Conservation (phyloP, 2,329 filamentous ascomycete species). For the Pyricularia sp. region DNA sequence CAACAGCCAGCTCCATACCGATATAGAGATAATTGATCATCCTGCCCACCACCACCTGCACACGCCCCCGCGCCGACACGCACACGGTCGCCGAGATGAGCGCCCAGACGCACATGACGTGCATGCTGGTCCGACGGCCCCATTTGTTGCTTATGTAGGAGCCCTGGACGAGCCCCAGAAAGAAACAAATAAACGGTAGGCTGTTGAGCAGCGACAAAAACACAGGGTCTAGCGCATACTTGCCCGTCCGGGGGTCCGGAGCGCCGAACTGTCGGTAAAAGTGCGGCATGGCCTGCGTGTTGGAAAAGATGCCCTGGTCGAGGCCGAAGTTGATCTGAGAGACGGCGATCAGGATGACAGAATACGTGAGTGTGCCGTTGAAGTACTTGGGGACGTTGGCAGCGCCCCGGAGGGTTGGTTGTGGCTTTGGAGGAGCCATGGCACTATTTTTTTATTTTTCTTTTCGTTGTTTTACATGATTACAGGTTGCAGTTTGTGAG, state of each 20-base stretch:
- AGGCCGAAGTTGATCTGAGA: constrained; percentile 30
- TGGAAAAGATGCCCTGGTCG: constrained; percentile 25
- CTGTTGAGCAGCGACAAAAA: constrained; percentile 28
- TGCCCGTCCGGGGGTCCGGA: constrained; percentile 14
- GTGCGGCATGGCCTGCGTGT: constrained; percentile 26
- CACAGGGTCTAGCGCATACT: constrained; percentile 17
- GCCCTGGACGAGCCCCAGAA: constrained; percentile 17
- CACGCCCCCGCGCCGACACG: constrained; percentile 18
- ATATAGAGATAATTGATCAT: constrained; percentile 28
- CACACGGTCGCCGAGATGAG: constrained; percentile 20
- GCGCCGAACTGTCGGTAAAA: constrained; percentile 24
- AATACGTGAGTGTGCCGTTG: constrained; percentile 12
- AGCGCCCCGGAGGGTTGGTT: too few species aligned
- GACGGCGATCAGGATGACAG: constrained; percentile 19
- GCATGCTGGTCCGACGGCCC: constrained; percentile 25
- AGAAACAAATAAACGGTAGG: constrained; percentile 23
- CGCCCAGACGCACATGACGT: constrained; percentile 26
- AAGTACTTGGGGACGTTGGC: constrained; percentile 5
- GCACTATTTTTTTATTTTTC: too few species aligned
- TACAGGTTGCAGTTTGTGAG: too few species aligned
- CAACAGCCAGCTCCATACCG: constrained; percentile 27
- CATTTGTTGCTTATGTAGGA: constrained; percentile 19
- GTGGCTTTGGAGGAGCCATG: too few species aligned
- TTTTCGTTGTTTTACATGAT: too few species aligned
- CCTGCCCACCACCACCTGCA: constrained; percentile 23